These are phyloP conservation scores for Zymoseptoria pseudotritici DNA, from an alignment of 2,329 filamentous ascomycete genomes.

Conservation along the genomic window DNA sequence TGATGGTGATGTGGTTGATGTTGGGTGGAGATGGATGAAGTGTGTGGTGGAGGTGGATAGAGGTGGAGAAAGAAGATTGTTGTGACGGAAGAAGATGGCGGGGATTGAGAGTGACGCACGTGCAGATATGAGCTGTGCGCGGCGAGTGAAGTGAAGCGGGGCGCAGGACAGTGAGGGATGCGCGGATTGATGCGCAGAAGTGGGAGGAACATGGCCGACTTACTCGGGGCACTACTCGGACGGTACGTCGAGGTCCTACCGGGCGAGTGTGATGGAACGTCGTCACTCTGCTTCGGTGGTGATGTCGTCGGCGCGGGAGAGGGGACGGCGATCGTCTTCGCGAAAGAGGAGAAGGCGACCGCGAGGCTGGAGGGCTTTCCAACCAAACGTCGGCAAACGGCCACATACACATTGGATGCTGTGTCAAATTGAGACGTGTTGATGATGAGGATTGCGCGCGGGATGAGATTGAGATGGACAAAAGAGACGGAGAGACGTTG, in stretches of 20 bases:
- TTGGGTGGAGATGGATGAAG: slow-evolving; percentile 1
- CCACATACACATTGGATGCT: slow-evolving; percentile 19
- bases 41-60: slow-evolving; percentile 1
- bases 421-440: neutral
- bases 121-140: neutral
- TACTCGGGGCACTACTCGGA: slow-evolving; percentile 4
- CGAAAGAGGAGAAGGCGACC: slow-evolving; percentile 1
- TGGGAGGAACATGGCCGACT: slow-evolving; percentile 1
- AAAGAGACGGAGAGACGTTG: neutral
- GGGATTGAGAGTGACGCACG: slow-evolving; percentile 7
- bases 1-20: slow-evolving; percentile 12
- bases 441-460: neutral
- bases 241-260: neutral
- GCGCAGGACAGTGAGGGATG: neutral
- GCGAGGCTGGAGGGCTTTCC: slow-evolving; percentile 16
- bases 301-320: slow-evolving; percentile 10
- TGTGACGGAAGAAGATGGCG: slow-evolving; percentile 1
- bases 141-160: slow-evolving; percentile 6
- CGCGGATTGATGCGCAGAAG: neutral
- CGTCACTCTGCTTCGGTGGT: slow-evolving; percentile 1
- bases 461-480: neutral
- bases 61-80: slow-evolving; percentile 7
- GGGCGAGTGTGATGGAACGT: neutral
- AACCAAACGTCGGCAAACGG: slow-evolving; percentile 25
- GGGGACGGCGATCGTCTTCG: slow-evolving; percentile 3